Evolutionary conservation across 192 early-diverging fungal genomes (phyloP), one percentile per base, ranked within the genome.

Genomic region (Bifiguratus adelaidae): DNA sequence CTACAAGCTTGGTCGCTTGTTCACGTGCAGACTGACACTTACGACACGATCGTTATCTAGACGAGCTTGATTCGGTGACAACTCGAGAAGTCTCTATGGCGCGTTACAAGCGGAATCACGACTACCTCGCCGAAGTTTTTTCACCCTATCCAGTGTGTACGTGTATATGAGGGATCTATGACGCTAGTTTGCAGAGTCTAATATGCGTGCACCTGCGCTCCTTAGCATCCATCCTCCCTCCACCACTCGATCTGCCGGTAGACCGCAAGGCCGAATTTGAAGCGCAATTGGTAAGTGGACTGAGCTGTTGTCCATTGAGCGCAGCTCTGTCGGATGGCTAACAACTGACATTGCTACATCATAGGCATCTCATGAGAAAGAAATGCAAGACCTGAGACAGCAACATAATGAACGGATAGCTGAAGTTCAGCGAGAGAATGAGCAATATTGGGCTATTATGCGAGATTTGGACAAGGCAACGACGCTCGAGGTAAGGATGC

Each of bases 61-160:
- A 81, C 40, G 78, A 76, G 38, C 45, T 78, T 28, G 78, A 81
- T 32, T 58, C 70, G 44, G 55, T 78, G 30, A 70, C 71, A 16
- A 47, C 77, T 3, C 57, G 63, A 41, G 78, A 81, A 44, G 62
- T 81, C n/a, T 67, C 78, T 22, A 76, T 81, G 52, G 71, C 71
- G 26, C 55, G 78, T 23, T 81, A 74, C 35, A 75, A 74, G 46
- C 63, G 76, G 8, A 76, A 79, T 23, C 78, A 81, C 24, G 78
- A 81, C 25, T 81, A 74, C 35, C 47, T 81, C 28, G 70, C 74
- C 8, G 78, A 81, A 27, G 73, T 81, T n/a, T 81, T 81, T 44
- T 76, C 78, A 9, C 74, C 76, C 0, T 73, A 74, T 51, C 67
- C 63, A n/a, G 55, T 61, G 20, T 63, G 74, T 77, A 68, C 49